Evolutionary conservation across 345 rosid species (phyloP), one percentile per base, ranked within the genome.

Genomic region (Salix suchowensis): DNA sequence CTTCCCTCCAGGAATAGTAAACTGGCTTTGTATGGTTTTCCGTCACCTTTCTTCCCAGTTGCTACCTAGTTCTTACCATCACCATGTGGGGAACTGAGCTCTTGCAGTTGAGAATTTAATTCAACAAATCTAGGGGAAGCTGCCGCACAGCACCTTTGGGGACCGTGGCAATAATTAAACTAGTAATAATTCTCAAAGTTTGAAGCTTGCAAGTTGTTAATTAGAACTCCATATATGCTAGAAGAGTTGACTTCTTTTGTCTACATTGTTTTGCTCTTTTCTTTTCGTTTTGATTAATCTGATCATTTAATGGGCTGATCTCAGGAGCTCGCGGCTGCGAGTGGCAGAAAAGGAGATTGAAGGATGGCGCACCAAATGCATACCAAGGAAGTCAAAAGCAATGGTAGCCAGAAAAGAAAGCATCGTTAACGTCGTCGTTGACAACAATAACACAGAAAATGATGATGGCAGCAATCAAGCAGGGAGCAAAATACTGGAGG

Each of bases 291-390:
- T 7, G 46, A 68, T 61, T 24, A 5, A 52, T 24, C 65, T 48
- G 24, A 4, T 71, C 12, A 7, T 23, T 39, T 23, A 13, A n/a
- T 78, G 75, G 67, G 19, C n/a, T 52, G 55, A 62, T n/a, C 19
- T 24, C 84, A 83, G 89, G 89, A 79, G 84, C 69, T 82, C 87
- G 42, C 86, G 80, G 78, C 69, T 87, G 82, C 85, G 77, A 58
- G 36, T 87, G 77, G 79, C 65, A 23, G 83, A 62, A 32, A 79
- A 81, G 72, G 90, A 80, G 78, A 74, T 55, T 2, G 88, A 80
- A 18, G 89, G 74, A 54, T 85, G 68, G 61, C 80, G 70, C 54
- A 78, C 88, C 1, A 87, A 75, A 80, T 87, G 92, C 75, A 84
- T 85, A 12, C 89, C 92, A 3, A 82, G 87, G 80, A 89, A 85